Evolutionary conservation across 352 stramenopile genomes (phyloP).

Genomic region (Poterioochromonas sp.): DNA sequence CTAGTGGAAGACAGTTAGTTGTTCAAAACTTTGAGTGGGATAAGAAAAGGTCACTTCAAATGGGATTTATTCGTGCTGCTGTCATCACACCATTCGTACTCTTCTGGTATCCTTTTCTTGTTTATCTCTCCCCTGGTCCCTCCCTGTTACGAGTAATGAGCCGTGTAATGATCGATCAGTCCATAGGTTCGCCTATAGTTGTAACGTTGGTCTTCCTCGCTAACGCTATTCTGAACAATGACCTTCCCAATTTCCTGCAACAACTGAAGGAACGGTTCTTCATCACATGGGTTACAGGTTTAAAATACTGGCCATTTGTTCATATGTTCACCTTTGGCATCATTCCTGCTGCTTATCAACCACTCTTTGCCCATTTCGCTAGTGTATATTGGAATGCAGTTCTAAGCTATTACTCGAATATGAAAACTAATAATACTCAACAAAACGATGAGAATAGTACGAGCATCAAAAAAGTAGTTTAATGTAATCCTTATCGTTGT

Average conservation of each 20-base stretch:
- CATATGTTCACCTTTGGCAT: slow-evolving; percentile 8
- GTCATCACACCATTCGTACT: slow-evolving; percentile 43
- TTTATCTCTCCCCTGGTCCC: background rate
- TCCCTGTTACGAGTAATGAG: background rate
- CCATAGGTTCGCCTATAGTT: background rate
- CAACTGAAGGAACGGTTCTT: background rate
- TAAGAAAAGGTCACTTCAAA: background rate
- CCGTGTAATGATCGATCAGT: background rate
- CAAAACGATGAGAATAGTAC: no score
- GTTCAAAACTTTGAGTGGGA: background rate
- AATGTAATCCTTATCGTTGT: no score
- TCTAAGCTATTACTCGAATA: slow-evolving; percentile 18
- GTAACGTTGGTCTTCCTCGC: slow-evolving; percentile 1
- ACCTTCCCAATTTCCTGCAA: background rate
- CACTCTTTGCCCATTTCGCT: slow-evolving; percentile 23
- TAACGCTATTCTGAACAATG: background rate
- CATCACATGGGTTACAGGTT: background rate
- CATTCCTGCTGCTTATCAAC: background rate
- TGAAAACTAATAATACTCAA: no score
- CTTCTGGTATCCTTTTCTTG: background rate
- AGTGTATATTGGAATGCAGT: slow-evolving; percentile 26
- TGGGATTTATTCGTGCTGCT: slow-evolving; percentile 17
- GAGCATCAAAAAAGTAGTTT: no score
- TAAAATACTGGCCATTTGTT: slow-evolving; percentile 21
- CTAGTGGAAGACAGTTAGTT: background rate